Evolutionary conservation across 768 basidiomycete genomes (phyloP), one percentile per base, ranked within the genome.

Genomic region (Amanita phalloides): DNA sequence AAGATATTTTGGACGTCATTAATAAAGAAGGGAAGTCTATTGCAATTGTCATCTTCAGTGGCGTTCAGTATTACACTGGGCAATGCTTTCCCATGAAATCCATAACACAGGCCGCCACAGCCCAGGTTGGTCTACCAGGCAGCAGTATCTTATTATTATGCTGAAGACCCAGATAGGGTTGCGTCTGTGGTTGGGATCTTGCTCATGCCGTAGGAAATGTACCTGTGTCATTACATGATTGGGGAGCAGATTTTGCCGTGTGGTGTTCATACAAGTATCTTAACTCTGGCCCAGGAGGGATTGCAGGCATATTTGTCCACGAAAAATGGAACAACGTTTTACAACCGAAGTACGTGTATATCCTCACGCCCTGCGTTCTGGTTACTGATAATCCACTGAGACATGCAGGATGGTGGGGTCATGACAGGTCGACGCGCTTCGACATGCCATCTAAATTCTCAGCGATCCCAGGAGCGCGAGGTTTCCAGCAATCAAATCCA

Each of bases 201-300:
- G 96, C 96, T 6, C 96, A 99, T 66, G 95, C 88, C 5, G 77
- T 84, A 42, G 96, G 95, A 45, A 99, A 99, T 66, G 90, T 98
- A 33, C 88, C 90, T 35, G 68, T 95, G 58, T 72, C 78, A 45
- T 71, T 99, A 57, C 90, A 95, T 64, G 87, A 92, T 54, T 99
- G 96, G 95, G 72, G 79, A 57, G 86, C 90, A 58, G 96, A 99
- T 66, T 98, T 97, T 64, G 96, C 95, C 3, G 94, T 94, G 33
- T 98, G 95, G 91, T 99, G 96, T 66, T 88, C 92, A 30, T 99
- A 98, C 77, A 98, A 90, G 70, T 99, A 97, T 65, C 78, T 97
- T 54, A 98, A 97, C 69, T 86, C 93, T 14, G 91, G 95, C 4
- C 93, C 96, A 9, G 95, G 95, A 20, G 91, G 87, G n/a, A 94